A percentile compares a stretch with the other conserved stretches of the same genome.
Conservation (phyloP, 2,329 filamentous ascomycete species). For the Pseudonectria foliicola region DNA sequence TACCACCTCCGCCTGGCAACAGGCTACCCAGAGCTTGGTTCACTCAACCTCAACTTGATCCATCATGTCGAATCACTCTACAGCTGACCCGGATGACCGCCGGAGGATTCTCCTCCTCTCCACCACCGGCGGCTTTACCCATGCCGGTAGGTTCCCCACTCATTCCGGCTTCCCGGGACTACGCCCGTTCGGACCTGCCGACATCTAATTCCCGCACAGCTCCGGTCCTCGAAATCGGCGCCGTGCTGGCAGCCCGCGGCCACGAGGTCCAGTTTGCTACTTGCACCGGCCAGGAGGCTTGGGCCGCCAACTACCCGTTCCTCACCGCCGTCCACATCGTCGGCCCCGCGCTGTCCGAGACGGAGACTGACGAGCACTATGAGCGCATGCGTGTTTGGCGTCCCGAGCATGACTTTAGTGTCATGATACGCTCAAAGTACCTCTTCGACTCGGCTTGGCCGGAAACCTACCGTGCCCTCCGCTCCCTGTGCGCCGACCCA, state of each 20-base stretch:
- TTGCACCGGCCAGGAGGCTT: constrained; percentile 28
- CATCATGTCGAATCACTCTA: constrained; percentile 1
- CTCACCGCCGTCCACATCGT: constrained; percentile 24
- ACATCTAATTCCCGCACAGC: constrained; percentile 14
- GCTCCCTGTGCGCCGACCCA: constrained; percentile 9
- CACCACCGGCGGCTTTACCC: constrained; percentile 30
- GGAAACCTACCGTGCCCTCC: constrained; percentile 16
- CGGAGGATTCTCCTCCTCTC: constrained; percentile 26
- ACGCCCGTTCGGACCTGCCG: neutral
- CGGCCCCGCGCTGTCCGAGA: constrained; percentile 22
- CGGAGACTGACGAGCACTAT: constrained; percentile 27
- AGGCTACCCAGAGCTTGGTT: too few relatives aligned
- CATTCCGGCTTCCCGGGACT: neutral
- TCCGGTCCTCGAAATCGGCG: constrained; percentile 29
- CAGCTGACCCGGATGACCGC: constrained; percentile 7
- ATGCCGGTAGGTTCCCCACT: constrained; percentile 19
- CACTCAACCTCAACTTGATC: too few relatives aligned
- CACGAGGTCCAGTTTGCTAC: constrained; percentile 33
- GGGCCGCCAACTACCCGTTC: constrained; percentile 25
- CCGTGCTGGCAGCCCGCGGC: constrained; percentile 26
- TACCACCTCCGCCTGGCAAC: too few relatives aligned
- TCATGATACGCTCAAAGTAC: constrained; percentile 29
- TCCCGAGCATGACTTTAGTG: constrained; percentile 23
- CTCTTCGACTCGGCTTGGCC: constrained; percentile 33
- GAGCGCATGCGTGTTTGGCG: constrained; percentile 27